Percentiles rank a stretch among this genome's conserved stretches.
phyloP scores from a whole-genome alignment of 257 asterid species.

The Rehmannia glutinosa region DNA sequence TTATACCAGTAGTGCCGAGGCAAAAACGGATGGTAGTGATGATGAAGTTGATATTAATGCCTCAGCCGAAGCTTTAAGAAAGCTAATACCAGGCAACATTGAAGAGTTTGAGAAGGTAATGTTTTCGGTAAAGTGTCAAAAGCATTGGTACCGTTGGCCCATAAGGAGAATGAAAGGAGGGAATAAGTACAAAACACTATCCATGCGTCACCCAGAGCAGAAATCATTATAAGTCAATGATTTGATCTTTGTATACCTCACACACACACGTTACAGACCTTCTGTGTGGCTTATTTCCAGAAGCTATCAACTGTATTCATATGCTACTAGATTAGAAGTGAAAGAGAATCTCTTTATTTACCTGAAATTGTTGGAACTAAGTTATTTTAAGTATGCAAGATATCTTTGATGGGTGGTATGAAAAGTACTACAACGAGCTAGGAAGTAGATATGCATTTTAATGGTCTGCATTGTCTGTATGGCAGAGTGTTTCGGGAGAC shows the following conservation, averaged over 20 bases:
- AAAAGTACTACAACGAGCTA: background rate
- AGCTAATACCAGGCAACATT: constrained; percentile 56
- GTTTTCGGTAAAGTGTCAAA: background rate
- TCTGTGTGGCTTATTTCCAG: background rate
- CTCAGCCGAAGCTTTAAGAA: constrained; percentile 71
- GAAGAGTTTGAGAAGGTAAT: constrained; percentile 88
- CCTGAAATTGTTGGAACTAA: constrained; percentile 15
- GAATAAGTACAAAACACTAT: background rate
- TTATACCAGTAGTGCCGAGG: constrained; percentile 69
- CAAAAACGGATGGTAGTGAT: constrained; percentile 66
- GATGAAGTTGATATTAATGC: constrained; percentile 64
- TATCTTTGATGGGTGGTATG: background rate
- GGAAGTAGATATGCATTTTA: constrained; percentile 9
- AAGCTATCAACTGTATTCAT: background rate
- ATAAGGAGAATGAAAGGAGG: constrained; percentile 6
- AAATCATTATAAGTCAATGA: background rate
- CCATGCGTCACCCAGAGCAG: background rate
- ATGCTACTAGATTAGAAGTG: constrained; percentile 2
- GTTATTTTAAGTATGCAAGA: background rate
- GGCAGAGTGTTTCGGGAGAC: constrained; percentile 75
- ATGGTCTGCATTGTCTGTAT: constrained; percentile 12
- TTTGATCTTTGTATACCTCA: constrained; percentile 7
- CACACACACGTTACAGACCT: background rate
- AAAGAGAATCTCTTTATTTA: background rate
- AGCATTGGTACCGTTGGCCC: background rate